Percentiles rank a stretch among this genome's conserved stretches.
These are phyloP conservation scores for Posidonia australis DNA, from an alignment of 106 monocot species.

Conservation along the genomic window DNA sequence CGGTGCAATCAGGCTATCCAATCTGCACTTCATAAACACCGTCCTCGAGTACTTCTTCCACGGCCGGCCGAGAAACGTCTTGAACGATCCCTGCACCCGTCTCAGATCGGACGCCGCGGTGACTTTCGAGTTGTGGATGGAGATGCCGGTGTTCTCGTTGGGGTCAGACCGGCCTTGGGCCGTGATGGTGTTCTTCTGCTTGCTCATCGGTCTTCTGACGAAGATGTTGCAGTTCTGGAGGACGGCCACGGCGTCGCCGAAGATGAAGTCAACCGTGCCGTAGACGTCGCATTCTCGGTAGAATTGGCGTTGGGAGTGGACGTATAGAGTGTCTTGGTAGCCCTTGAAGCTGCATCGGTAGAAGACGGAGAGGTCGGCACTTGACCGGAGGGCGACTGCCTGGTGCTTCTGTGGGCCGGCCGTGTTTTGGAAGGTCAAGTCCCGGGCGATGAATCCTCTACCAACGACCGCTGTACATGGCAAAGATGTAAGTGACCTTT, in stretches of 20 bases:
- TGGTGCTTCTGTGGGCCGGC: conserved; percentile 37
- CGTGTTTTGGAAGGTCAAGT: conserved; percentile 10
- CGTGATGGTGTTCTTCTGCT: conserved; percentile 1
- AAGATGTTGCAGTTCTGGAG: conserved; percentile 5
- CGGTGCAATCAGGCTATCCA: not conserved
- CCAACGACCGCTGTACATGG: conserved; percentile 13
- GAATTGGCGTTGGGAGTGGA: conserved; percentile 22
- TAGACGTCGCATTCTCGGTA: conserved; percentile 20
- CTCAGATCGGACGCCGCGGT: not conserved
- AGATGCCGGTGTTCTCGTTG: conserved; percentile 10
- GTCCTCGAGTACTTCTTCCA: conserved; percentile 17
- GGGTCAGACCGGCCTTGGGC: conserved; percentile 5
- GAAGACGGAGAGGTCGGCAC: conserved; percentile 1
- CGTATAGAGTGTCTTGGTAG: conserved; percentile 45
- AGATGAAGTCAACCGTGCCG: conserved; percentile 21
- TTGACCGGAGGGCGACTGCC: conserved; percentile 4
- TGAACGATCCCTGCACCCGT: conserved; percentile 1
- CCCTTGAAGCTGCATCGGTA: conserved; percentile 7
- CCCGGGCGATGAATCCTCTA: conserved; percentile 2
- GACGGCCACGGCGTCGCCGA: conserved; percentile 4
- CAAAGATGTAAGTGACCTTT: too few species aligned
- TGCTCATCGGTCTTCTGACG: conserved; percentile 4
- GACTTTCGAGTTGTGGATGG: conserved; percentile 37
- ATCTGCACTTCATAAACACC: conserved; percentile 45
- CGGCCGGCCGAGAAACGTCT: conserved; percentile 15